Base-by-base conservation (phyloP, 306 rosid species). In the Gynostemma pentaphyllum region DNA sequence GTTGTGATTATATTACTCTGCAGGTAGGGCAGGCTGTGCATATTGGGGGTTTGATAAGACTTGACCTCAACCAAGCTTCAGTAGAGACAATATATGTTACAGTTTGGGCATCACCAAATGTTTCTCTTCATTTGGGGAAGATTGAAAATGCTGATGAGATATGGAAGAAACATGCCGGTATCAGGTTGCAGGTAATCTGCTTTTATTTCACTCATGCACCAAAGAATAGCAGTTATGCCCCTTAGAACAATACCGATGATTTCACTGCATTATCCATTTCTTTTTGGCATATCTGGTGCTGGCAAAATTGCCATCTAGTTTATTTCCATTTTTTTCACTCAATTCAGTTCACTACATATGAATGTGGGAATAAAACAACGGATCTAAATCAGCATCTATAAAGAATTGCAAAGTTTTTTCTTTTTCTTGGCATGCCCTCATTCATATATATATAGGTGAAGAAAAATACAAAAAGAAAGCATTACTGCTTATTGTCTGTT, bases 91-190 rank as follows among this genome's bases (percentile, higher is more conserved):
- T 87, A 45, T 91, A 91, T 72, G 81, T 83, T 62, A 80, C 97
- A 7, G 64, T 87, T 75, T 91, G 96, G 97, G 89, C 87, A 56
- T 87, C 97, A 11, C 78, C 91, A 53, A 85, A 82, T 77, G 70
- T 85, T 71, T 91, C 97, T 70, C 70, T 91, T 39, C 97, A 87
- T 81, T 70, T 87, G 83, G 96, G 96, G 28, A 91, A 87, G 84
- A 75, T 70, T 21, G 96, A 91, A 85, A 91, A 87, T 69, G 95
- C 97, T 22, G 87, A 87, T 21, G 96, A 91, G 71, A 82, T 90
- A 68, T 84, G 85, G 89, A 80, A 69, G 59, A 85, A 91, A 70
- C 97, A 91, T 54, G 77, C 80, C 30, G 97, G 97, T 22, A 41
- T 83, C 67, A 78, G 95, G 70, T 68, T 91, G 80, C 95, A 87